Base-by-base conservation (phyloP, 495 filamentous ascomycete species). In the Aspergillus saccharolyticus region DNA sequence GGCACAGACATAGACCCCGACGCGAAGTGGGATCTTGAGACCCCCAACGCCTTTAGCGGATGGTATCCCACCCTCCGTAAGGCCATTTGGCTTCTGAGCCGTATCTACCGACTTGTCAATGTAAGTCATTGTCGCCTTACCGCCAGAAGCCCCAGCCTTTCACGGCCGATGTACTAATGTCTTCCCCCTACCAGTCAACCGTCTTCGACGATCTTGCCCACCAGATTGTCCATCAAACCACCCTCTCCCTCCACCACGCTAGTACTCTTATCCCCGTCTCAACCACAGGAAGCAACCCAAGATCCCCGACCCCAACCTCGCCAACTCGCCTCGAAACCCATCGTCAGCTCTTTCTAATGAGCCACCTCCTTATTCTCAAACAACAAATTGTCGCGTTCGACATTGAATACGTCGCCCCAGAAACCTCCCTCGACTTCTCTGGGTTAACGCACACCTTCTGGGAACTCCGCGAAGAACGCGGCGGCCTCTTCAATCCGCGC, bases 381-480 rank as follows among this genome's bases (percentile, higher is more conserved):
- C 90, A 93, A 61, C 87, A 93, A 61, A 89, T 97, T 25, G 83
- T 96, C 39, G 89, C 91, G 17, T 91, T 96, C 60, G 91, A 97
- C 73, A 94, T 97, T 55, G 85, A 88, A 68, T 93, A 88, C 62
- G 89, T 91, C 45, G 84, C 88, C 30, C 86, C 89, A 30, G 85
- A 85, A 58, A 75, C 87, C 28, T 81, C 83, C 17, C 80, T 89
- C 61, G 86, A 96, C 70, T 94, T 96, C 70, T 83, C 87, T 20
- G 83, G 83, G 51, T 79, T 94, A 15, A 90, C 87, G 68, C 87
- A 82, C 58, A 88, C 89, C 3, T 89, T 96, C 63, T 89, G 81
- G 78, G 85, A 89, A 64, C 75, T 90, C 6, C 81, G 86, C 48
- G 80, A 85, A 54, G 33, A 39, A 12, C 79, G 85, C 19, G 87